phyloP scores from a whole-genome alignment of 208 protist genomes.

The Balamuthia mandrillaris region DNA sequence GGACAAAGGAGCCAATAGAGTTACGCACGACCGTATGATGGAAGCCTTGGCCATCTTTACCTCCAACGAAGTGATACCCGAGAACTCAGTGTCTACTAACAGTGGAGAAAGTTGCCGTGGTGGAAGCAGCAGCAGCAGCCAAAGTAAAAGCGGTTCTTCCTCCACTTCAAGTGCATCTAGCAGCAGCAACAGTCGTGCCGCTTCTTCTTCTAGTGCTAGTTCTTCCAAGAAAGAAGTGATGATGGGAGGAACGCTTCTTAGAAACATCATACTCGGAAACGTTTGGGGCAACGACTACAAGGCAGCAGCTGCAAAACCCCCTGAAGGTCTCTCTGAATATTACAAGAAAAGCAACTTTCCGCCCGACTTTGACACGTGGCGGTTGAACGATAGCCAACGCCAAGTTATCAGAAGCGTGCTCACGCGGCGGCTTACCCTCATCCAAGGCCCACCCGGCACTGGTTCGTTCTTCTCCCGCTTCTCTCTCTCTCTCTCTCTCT shows the following conservation, averaged over 20 bases:
- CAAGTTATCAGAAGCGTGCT: background rate
- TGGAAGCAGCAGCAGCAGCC: too few species aligned
- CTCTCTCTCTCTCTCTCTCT: too few species aligned
- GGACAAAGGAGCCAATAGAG: conserved; percentile 31
- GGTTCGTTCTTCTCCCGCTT: background rate
- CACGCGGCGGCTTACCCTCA: background rate
- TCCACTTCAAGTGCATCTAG: background rate
- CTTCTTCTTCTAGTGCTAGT: background rate
- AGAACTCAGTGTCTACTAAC: too few species aligned
- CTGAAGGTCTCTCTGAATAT: background rate
- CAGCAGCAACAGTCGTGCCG: background rate
- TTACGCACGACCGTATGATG: conserved; percentile 35
- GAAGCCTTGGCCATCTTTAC: conserved; percentile 22
- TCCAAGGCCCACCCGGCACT: conserved; percentile 28
- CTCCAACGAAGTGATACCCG: background rate
- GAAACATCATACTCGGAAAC: background rate
- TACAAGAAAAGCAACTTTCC: background rate
- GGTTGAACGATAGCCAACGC: conserved; percentile 30
- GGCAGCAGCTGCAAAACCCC: background rate
- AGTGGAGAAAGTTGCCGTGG: too few species aligned
- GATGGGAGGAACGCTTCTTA: background rate
- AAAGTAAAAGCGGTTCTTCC: too few species aligned
- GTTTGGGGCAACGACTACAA: conserved; percentile 19
- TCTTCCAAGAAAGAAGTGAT: background rate
- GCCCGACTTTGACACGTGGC: background rate